These are phyloP conservation scores for Pyrus pyrifolia DNA, from an alignment of 306 rosid genomes.

Conservation along the genomic window DNA sequence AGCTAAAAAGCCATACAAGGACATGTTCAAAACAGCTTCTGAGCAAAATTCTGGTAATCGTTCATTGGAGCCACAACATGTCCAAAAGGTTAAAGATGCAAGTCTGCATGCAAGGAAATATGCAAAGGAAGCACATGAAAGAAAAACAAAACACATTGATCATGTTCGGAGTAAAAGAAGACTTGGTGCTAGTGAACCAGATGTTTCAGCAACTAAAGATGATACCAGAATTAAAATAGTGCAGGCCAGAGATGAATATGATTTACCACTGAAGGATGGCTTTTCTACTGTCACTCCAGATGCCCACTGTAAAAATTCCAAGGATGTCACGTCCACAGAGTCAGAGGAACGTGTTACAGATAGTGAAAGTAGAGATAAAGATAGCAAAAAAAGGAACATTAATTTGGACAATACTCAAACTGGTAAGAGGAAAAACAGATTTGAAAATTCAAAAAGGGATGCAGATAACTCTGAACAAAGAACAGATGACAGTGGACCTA, in stretches of 20 bases:
- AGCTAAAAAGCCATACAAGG: conserved; percentile 57
- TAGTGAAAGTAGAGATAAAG: conserved; percentile 16
- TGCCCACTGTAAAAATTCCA: conserved; percentile 19
- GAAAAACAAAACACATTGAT: conserved; percentile 25
- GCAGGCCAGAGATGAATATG: conserved; percentile 22
- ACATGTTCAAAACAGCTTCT: conserved; percentile 39
- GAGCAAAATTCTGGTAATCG: conserved; percentile 23
- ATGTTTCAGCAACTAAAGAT: conserved; percentile 24
- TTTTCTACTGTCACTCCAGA: conserved; percentile 19
- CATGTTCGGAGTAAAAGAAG: conserved; percentile 28
- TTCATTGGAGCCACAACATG: conserved; percentile 25
- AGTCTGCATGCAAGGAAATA: conserved; percentile 17
- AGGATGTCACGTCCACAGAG: conserved; percentile 9
- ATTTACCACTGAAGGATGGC: conserved; percentile 26
- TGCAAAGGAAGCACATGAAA: conserved; percentile 25
- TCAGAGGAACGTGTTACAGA: conserved; percentile 22
- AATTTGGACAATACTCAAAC: conserved; percentile 19
- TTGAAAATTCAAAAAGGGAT: conserved; percentile 29
- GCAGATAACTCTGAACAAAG: conserved; percentile 26
- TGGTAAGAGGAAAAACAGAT: conserved; percentile 39
- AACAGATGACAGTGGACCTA: conserved; percentile 21
- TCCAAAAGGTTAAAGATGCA: conserved; percentile 31
- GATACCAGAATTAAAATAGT: conserved; percentile 13
- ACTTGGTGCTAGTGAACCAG: conserved; percentile 23
- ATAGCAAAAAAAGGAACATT: conserved; percentile 31